phyloP scores from a whole-genome alignment of 1,284 basidiomycete genomes.

The Cryptococcus hybrid region DNA sequence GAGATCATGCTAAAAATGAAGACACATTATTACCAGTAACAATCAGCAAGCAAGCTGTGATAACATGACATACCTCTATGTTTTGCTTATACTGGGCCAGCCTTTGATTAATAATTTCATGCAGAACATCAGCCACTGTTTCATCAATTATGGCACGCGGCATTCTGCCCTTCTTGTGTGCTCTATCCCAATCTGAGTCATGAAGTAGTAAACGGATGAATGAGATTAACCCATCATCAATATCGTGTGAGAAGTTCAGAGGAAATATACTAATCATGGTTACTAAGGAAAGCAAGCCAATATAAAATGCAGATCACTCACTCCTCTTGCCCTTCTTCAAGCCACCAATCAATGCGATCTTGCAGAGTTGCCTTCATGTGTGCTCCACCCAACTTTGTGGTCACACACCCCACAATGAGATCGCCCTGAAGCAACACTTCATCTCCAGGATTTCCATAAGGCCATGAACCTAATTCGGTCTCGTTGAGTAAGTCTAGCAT shows the following conservation, averaged over 20 bases:
- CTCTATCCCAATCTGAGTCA: constrained; percentile 64
- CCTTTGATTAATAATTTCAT: constrained; percentile 52
- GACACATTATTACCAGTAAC: neutral
- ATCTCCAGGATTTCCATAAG: constrained; percentile 75
- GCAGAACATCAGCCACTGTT: constrained; percentile 48
- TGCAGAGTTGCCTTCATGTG: constrained; percentile 3
- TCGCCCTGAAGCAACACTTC: constrained; percentile 82
- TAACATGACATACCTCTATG: constrained; percentile 5
- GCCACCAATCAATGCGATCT: constrained; percentile 78
- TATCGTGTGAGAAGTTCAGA: constrained; percentile 57
- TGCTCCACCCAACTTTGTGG: constrained; percentile 23
- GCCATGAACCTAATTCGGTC: constrained; percentile 26
- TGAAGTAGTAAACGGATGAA: constrained; percentile 69
- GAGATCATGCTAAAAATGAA: constrained; percentile 4
- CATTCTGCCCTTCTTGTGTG: constrained; percentile 66
- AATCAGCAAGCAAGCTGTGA: neutral
- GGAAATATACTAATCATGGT: constrained; percentile 56
- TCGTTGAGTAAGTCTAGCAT: constrained; percentile 13
- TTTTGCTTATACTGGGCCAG: constrained; percentile 4
- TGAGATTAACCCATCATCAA: constrained; percentile 66
- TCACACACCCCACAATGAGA: constrained; percentile 61
- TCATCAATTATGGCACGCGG: constrained; percentile 70
- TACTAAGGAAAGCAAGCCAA: neutral
- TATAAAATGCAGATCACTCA: constrained; percentile 50
- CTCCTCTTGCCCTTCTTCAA: constrained; percentile 89